Evolutionary conservation across 805 yeast species (phyloP), one percentile per base, ranked within the genome.

Genomic region (Yamadazyma ubonensis): DNA sequence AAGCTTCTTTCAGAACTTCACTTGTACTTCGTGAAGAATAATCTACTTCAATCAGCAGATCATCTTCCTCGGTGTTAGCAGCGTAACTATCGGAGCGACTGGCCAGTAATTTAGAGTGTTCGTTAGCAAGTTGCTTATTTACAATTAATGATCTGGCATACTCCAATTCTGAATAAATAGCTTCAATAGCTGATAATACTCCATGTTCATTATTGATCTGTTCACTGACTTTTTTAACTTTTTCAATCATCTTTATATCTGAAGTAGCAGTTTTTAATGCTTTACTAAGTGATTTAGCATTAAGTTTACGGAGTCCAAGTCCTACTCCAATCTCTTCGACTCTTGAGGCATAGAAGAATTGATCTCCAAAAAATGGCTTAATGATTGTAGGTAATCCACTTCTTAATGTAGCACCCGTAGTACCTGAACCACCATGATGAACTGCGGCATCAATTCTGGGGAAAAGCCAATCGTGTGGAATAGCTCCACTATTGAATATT

Each of bases 341-440:
- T 43, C 97, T 71, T 16, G 76, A 70, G 0, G 95, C 96, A 59
- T 86, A 91, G 57, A 91, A 91, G 56, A 86, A 90, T 61, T 91
- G 98, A 61, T 91, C 98, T 0, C 96, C 98, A 59, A 91, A 91
- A 55, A 91, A 91, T 2, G 98, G 98, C 58, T 90, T 91, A 51
- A 91, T 79, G 23, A 91, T 75, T 0, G 96, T 88, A 1, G 98
- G 97, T 22, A 85, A 59, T 0, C 98, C 98, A 10, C 86, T 83
- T 45, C 90, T 70, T 39, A 91, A 59, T 2, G 95, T 76, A 0
- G 96, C 96, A 6, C 98, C 98, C 0, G 97, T 91, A 0, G 97
- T 87, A 1, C 98, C 98, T 0, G 96, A 83, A 0, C 98, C 98
- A 28, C 98, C 98, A 58, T 91, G 98, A 57, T 91, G 98, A 3